Conservation (phyloP, 2,329 filamentous ascomycete species). For the Aspergillus sp. region DNA sequence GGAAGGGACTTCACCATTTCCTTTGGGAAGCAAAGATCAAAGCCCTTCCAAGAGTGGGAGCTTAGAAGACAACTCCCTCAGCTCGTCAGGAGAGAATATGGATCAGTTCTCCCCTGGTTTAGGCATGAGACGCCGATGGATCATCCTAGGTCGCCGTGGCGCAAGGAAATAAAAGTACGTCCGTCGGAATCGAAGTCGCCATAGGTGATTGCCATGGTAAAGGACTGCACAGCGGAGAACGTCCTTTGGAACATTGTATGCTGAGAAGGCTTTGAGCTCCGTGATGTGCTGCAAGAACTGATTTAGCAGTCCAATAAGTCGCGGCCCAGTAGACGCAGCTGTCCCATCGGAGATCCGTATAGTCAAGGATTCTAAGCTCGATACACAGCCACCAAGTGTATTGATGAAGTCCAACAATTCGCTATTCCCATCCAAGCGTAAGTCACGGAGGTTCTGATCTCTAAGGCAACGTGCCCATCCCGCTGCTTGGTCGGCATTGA, state of each 20-base stretch:
- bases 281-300: neutral
- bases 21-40: neutral
- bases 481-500: neutral
- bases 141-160: no score
- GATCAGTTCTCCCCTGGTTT: no score
- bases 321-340: neutral
- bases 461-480: neutral
- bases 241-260: neutral
- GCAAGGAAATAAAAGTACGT: no score
- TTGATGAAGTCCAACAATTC: neutral
- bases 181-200: neutral
- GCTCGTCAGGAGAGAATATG: neutral
- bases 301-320: neutral
- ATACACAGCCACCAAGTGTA: neutral
- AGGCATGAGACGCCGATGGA: no score
- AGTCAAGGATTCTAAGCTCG: neutral
- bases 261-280: neutral
- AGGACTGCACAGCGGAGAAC: neutral
- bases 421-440: neutral
- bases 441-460: neutral
- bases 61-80: neutral
- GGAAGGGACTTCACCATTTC: neutral
- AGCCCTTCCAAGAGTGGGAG: neutral
- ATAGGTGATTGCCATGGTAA: neutral
- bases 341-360: neutral